Conservation (phyloP, 768 basidiomycete genomes). For the Gymnopilus junonius region DNA sequence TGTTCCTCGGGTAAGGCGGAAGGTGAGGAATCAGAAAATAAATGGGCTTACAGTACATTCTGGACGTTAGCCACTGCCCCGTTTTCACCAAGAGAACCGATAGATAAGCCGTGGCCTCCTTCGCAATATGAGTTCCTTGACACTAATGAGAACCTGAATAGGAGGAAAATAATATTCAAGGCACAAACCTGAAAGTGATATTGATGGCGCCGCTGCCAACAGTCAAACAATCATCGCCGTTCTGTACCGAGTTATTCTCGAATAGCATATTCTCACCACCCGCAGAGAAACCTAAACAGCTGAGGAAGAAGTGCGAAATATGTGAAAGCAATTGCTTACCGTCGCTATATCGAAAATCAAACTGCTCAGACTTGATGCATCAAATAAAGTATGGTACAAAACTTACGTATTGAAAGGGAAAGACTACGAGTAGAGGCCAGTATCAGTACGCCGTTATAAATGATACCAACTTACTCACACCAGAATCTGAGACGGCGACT, state of each 20-base stretch:
- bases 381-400: neutral
- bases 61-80: constrained; percentile 59
- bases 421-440: constrained; percentile 33
- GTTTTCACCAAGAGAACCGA: constrained; percentile 52
- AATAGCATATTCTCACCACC: constrained; percentile 61
- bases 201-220: constrained; percentile 60
- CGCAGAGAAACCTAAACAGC: constrained; percentile 51
- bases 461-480: constrained; percentile 24
- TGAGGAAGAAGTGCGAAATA: neutral
- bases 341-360: constrained; percentile 28
- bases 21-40: constrained; percentile 7
- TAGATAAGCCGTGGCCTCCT: constrained; percentile 63
- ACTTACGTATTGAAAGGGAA: constrained; percentile 68
- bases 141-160: neutral
- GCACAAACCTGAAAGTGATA: constrained; percentile 52
- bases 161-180: neutral
- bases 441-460: too few relatives aligned
- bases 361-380: constrained; percentile 8
- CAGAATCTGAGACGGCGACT: constrained; percentile 51
- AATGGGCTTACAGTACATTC: constrained; percentile 47
- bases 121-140: constrained; percentile 55
- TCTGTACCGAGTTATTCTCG: constrained; percentile 59
- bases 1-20: constrained; percentile 16
- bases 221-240: constrained; percentile 67
- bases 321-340: constrained; percentile 28